Conservation (phyloP, 2,329 filamentous ascomycete genomes). For the Byssochlamys sp. region DNA sequence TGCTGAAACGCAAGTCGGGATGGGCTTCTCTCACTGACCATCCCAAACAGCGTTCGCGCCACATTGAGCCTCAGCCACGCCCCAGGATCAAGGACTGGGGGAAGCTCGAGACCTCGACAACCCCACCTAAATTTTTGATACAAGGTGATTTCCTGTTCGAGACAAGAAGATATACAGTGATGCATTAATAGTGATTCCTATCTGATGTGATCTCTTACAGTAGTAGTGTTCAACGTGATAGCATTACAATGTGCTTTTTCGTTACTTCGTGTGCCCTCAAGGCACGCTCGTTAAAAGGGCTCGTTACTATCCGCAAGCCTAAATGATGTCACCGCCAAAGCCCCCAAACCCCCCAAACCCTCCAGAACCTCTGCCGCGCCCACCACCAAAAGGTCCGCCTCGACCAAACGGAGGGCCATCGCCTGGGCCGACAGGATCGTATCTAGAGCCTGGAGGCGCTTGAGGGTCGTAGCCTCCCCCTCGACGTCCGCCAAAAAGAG, state of each 20-base stretch:
- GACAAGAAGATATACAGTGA: background rate
- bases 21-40: background rate
- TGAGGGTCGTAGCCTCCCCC: conserved; percentile 55
- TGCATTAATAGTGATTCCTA: background rate
- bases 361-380: conserved; percentile 33
- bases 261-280: background rate
- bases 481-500: conserved; percentile 59
- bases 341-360: conserved; percentile 46
- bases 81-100: background rate
- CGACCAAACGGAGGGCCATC: conserved; percentile 42
- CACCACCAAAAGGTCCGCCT: conserved; percentile 19
- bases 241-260: background rate
- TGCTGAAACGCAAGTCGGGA: background rate
- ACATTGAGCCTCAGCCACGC: conserved; percentile 3
- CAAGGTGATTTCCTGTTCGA: background rate
- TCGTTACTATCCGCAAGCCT: conserved; percentile 8
- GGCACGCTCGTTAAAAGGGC: background rate
- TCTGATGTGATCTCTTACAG: background rate
- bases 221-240: background rate
- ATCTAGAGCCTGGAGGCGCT: conserved; percentile 78
- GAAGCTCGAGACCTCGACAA: background rate
- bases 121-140: background rate
- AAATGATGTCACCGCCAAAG: conserved; percentile 40
- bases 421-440: conserved; percentile 74
- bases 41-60: background rate